Evolutionary conservation across 2,329 filamentous ascomycete species (phyloP), one percentile per base, ranked within the genome.

Genomic region (Fusarium sp.): DNA sequence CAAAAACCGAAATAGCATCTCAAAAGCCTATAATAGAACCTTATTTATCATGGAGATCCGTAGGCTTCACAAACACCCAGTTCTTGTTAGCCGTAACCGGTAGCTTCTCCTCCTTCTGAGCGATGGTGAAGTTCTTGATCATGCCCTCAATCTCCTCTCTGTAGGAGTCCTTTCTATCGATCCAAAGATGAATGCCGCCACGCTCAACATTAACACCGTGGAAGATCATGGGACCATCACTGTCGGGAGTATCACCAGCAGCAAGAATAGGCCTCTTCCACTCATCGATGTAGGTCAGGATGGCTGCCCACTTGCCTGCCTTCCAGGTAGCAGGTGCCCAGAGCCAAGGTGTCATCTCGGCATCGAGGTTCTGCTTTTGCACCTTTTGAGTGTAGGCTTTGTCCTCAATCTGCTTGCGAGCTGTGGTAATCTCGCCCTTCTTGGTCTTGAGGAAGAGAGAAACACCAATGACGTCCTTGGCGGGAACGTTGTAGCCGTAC

Each of bases 401-500:
- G 3, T 77, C 78, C 14, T 66, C 61, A 62, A 84, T 80, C 43
- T 83, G 81, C 58, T 81, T 80, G 26, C 82, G 78, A 5, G 81
- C 65, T 1, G 78, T 78, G 0, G 79, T 81, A 19, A 80, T 63
- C 11, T 69, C 66, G 7, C 76, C 75, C 9, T 75, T 76, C 43
- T 63, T 58, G 52, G 79, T 77, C 34, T 70, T 74, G 58, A 84
- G 74, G 9, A 82, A 73, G 1, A 80, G 75, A 5, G 78, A 80
- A 14, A 83, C 81, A 26, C 82, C 82, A 21, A 83, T 82, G 37
- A 84, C 80, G 51, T 83, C 83, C 60, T 83, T 74, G 4, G 81
- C 73, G 31, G 77, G 77, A 8, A 83, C 80, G 62, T 83, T 82
- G 76, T 84, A 84, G 46, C 81, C 82, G 49, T 84, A 84, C 62